These are phyloP conservation scores for Claviceps cyperi DNA, from an alignment of 2,329 filamentous ascomycete genomes.

Conservation along the genomic window DNA sequence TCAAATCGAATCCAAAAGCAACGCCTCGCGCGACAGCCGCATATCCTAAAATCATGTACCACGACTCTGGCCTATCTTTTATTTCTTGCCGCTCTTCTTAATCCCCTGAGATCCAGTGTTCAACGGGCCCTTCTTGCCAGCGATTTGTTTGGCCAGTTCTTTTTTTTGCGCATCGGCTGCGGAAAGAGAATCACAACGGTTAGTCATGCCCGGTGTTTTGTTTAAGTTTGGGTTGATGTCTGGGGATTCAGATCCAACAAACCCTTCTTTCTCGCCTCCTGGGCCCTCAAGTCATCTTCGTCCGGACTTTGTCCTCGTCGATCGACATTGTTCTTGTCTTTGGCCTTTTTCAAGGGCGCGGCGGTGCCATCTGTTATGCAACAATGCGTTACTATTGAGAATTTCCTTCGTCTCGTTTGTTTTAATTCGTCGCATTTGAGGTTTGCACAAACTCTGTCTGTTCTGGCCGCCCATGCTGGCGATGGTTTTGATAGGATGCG, in stretches of 20 bases:
- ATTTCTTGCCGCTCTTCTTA: slow-evolving; percentile 99
- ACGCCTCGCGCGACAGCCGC: background rate
- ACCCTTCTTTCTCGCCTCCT: slow-evolving; percentile 1
- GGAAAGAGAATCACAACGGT: background rate
- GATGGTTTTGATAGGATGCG: background rate
- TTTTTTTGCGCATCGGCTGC: slow-evolving; percentile 28
- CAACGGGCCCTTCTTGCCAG: slow-evolving; percentile 76
- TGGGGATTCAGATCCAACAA: background rate
- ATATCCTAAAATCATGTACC: background rate
- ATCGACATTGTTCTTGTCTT: slow-evolving; percentile 52
- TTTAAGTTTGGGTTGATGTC: background rate
- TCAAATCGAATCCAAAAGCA: background rate
- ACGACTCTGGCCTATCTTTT: slow-evolving; percentile 14
- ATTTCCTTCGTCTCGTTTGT: background rate
- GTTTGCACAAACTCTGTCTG: slow-evolving; percentile 20
- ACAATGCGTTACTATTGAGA: background rate
- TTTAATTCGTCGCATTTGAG: background rate
- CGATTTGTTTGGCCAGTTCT: slow-evolving; percentile 59
- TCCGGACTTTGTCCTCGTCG: background rate
- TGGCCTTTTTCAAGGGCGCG: slow-evolving; percentile 66
- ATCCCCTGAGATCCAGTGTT: slow-evolving; percentile 77
- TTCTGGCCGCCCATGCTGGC: slow-evolving; percentile 24
- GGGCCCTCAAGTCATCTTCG: background rate
- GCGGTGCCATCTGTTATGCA: slow-evolving; percentile 55
- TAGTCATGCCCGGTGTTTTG: background rate